These are phyloP conservation scores for Pseudogymnoascus sp. DNA, from an alignment of 2,329 filamentous ascomycete genomes.

Conservation along the genomic window DNA sequence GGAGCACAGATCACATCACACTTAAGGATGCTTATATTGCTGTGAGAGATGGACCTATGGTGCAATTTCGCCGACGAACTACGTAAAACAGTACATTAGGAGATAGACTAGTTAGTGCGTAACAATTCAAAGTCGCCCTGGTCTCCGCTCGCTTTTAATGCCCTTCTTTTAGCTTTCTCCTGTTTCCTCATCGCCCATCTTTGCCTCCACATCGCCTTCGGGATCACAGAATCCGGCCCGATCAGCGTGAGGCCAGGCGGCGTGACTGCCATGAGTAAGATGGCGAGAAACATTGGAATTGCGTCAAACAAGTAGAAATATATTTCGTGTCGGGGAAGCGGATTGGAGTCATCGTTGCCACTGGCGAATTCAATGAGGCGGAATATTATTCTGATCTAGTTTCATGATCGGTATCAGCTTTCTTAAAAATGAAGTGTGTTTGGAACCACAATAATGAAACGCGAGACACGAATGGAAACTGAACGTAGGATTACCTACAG, in stretches of 20 bases:
- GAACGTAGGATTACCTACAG: conserved; percentile 25
- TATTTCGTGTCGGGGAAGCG: conserved; percentile 39
- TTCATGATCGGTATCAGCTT: background rate
- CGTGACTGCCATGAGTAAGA: conserved; percentile 4
- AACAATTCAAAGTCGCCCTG: background rate
- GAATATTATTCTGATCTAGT: conserved; percentile 49
- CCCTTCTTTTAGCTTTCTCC: background rate
- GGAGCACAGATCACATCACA: background rate
- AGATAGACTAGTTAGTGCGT: background rate
- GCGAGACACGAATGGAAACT: conserved; percentile 33
- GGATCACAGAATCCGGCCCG: background rate
- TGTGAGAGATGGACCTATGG: background rate
- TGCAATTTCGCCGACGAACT: background rate
- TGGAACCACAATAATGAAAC: conserved; percentile 31
- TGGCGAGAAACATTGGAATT: conserved; percentile 39
- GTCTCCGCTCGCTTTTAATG: background rate
- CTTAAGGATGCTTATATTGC: background rate
- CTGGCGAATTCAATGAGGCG: conserved; percentile 48
- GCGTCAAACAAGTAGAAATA: conserved; percentile 47
- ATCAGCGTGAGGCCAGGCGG: background rate
- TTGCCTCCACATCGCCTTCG: conserved; percentile 5
- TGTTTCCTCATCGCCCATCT: background rate
- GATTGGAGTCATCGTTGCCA: conserved; percentile 36
- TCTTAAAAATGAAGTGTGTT: background rate
- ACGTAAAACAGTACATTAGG: background rate